These are phyloP conservation scores for Trichoderma lentiforme DNA, from an alignment of 2,329 filamentous ascomycete species.

Conservation along the genomic window DNA sequence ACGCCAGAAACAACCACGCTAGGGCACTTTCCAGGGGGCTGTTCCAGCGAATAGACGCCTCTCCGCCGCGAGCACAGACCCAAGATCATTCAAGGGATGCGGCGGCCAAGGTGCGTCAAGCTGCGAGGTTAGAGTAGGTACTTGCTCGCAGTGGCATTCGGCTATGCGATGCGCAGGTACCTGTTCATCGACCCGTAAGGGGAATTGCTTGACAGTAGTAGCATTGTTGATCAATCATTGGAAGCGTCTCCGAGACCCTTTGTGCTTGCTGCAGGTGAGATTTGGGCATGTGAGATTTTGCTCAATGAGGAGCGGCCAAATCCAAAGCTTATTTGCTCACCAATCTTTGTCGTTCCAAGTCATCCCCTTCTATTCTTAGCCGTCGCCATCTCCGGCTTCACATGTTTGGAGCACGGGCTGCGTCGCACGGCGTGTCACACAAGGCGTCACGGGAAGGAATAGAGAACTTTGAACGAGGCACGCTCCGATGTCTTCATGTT, in stretches of 20 bases:
- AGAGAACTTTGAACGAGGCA: background rate
- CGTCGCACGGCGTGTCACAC: background rate
- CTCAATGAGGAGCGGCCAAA: background rate
- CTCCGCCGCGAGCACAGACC: background rate
- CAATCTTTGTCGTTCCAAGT: background rate
- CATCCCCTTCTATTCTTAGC: constrained; percentile 10
- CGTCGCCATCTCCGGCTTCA: background rate
- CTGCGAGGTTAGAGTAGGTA: background rate
- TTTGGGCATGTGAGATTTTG: constrained; percentile 7
- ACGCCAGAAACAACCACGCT: constrained; percentile 6
- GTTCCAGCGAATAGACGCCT: background rate
- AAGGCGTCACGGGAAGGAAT: background rate
- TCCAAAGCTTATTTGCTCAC: constrained; percentile 12
- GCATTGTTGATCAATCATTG: background rate
- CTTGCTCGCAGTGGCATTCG: background rate
- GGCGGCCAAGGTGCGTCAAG: background rate
- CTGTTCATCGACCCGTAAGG: background rate
- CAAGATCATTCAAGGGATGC: background rate
- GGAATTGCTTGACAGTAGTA: background rate
- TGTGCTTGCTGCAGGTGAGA: constrained; percentile 8
- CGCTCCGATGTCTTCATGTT: background rate
- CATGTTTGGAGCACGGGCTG: background rate
- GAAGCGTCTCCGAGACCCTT: background rate
- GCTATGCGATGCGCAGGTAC: background rate
- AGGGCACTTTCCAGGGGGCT: background rate